Evolutionary conservation across 345 rosid genomes (phyloP).

Genomic region (Corymbia maculata): DNA sequence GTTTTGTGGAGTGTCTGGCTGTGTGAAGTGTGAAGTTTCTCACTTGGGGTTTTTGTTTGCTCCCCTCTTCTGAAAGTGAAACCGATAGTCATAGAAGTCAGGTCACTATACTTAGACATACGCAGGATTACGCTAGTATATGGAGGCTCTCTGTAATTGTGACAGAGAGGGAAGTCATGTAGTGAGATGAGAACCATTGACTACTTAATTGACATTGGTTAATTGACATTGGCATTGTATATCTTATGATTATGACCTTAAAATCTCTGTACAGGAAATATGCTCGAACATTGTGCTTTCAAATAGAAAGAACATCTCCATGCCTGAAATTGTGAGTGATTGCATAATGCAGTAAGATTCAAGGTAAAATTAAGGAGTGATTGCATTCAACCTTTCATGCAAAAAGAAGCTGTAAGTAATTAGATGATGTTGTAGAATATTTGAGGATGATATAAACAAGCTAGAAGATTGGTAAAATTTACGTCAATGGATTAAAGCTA

Average conservation of each 20-base stretch:
- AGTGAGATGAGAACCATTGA: background rate
- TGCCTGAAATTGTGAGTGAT: background rate
- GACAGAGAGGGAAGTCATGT: background rate
- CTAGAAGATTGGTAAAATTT: background rate
- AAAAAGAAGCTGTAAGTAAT: background rate
- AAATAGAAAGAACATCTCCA: background rate
- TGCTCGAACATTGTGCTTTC: background rate
- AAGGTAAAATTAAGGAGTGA: background rate
- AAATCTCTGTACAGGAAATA: background rate
- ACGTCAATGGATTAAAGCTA: background rate
- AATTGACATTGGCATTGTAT: background rate
- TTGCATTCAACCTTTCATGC: background rate
- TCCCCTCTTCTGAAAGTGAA: conserved; percentile 9
- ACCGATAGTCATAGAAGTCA: background rate
- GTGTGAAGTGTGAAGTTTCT: conserved; percentile 19
- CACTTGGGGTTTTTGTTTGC: conserved; percentile 16
- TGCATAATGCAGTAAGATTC: background rate
- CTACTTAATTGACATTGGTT: background rate
- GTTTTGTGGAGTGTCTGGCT: conserved; percentile 25
- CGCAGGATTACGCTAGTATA: background rate
- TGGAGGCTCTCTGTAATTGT: background rate
- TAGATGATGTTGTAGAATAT: background rate
- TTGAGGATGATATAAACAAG: background rate
- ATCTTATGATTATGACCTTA: background rate
- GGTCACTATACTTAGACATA: background rate